Conservation (phyloP, 352 stramenopile genomes). For the Pythium phragmitis region DNA sequence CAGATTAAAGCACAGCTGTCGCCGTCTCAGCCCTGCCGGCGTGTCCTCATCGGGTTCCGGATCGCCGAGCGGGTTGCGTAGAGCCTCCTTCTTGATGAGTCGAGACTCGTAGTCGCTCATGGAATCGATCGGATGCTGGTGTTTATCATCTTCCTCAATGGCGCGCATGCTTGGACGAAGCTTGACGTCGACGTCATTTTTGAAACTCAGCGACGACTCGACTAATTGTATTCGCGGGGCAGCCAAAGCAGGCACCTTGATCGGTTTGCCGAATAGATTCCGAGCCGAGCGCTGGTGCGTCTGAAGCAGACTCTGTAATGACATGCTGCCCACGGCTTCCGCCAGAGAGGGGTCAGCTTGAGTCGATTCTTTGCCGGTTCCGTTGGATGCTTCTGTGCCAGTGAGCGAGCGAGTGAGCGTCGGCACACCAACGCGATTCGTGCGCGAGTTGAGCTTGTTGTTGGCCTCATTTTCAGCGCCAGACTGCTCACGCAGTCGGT, state of each 20-base stretch:
- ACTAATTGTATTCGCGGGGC: slow-evolving; percentile 3
- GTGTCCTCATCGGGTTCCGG: slow-evolving; percentile 86
- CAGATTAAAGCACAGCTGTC: slow-evolving; percentile 84
- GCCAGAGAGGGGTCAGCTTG: slow-evolving; percentile 31
- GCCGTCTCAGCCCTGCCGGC: slow-evolving; percentile 58
- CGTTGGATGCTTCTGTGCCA: slow-evolving; percentile 24
- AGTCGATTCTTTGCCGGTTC: slow-evolving; percentile 26
- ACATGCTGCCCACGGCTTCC: slow-evolving; percentile 69
- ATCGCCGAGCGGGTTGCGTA: slow-evolving; percentile 82
- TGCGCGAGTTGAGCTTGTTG: slow-evolving; percentile 71
- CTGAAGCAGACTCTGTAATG: slow-evolving; percentile 52
- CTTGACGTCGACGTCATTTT: slow-evolving; percentile 36
- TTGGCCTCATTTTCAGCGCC: slow-evolving; percentile 74
- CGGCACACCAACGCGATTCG: slow-evolving; percentile 23
- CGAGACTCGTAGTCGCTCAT: slow-evolving; percentile 90
- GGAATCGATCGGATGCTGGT: slow-evolving; percentile 80
- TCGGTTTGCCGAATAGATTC: slow-evolving; percentile 51
- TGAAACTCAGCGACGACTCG: slow-evolving; percentile 13
- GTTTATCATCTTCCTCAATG: slow-evolving; percentile 78
- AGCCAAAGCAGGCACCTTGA: slow-evolving; percentile 31
- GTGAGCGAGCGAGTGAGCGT: background rate
- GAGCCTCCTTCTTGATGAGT: slow-evolving; percentile 84
- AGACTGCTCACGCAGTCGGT: slow-evolving; percentile 68
- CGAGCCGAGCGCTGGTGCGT: slow-evolving; percentile 51
- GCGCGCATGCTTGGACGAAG: slow-evolving; percentile 59